Evolutionary conservation across 2,329 filamentous ascomycete genomes (phyloP).

Genomic region (Purpureocillium lavendulum): DNA sequence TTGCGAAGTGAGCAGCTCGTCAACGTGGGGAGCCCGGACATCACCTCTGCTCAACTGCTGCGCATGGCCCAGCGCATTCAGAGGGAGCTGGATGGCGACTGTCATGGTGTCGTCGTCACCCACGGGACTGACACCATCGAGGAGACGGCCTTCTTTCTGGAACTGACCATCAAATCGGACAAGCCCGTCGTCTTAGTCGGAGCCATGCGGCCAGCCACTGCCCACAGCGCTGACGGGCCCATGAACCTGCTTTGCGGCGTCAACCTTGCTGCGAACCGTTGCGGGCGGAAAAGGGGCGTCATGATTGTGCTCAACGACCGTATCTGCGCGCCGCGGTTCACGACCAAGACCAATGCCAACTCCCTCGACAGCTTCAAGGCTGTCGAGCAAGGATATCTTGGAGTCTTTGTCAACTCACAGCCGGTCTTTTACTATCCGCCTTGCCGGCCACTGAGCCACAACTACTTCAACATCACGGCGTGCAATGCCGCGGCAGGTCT

Average conservation of each 20-base stretch:
- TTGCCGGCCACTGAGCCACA: conserved; percentile 35
- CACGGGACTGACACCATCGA: conserved; percentile 60
- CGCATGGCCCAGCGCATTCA: conserved; percentile 39
- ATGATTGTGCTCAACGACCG: conserved; percentile 56
- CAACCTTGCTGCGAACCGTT: conserved; percentile 39
- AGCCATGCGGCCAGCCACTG: conserved; percentile 55
- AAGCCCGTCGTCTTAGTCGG: conserved; percentile 55
- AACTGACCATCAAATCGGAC: conserved; percentile 44
- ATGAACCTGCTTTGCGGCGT: conserved; percentile 54
- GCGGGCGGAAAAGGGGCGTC: conserved; percentile 40
- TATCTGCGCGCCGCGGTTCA: conserved; percentile 48
- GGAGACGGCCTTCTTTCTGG: conserved; percentile 55
- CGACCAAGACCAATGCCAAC: conserved; percentile 55
- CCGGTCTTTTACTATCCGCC: conserved; percentile 54
- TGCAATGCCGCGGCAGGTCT: conserved; percentile 22
- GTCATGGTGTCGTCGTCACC: conserved; percentile 47
- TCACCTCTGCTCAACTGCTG: conserved; percentile 41
- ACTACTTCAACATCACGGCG: conserved; percentile 29
- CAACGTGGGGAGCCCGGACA: conserved; percentile 36
- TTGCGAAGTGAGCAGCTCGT: conserved; percentile 43
- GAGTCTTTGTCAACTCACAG: conserved; percentile 47
- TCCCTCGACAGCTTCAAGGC: conserved; percentile 54
- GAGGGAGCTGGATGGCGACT: conserved; percentile 32
- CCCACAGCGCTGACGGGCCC: conserved; percentile 54
- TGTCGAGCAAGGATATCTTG: conserved; percentile 47